Evolutionary conservation across 2,329 filamentous ascomycete genomes (phyloP).

Genomic region (Venturia aucupariae): DNA sequence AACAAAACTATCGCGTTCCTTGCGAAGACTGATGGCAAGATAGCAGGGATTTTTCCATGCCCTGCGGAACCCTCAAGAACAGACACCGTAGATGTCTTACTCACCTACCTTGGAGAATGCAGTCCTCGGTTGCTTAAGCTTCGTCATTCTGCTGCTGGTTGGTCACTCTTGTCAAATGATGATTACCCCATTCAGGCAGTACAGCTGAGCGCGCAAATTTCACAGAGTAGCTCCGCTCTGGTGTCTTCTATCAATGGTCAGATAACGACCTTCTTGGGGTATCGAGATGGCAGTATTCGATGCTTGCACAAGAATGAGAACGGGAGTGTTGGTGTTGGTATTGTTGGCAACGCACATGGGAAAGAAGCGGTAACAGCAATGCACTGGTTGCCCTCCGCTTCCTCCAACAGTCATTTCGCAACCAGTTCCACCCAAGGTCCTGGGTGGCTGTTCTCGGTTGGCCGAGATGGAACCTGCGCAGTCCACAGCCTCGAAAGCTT

Average conservation of each 20-base stretch:
- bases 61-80: neutral
- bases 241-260: neutral
- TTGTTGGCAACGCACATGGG: conserved; percentile 29
- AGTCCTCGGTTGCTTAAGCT: neutral
- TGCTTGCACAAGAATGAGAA: neutral
- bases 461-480: conserved; percentile 66
- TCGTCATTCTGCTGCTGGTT: neutral
- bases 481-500: conserved; percentile 42
- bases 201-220: neutral
- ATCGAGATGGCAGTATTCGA: conserved; percentile 10
- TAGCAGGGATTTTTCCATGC: neutral
- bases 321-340: neutral
- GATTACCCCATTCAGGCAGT: neutral
- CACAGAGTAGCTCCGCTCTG: neutral
- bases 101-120: neutral
- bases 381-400: conserved; percentile 26
- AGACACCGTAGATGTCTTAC: neutral
- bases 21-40: conserved; percentile 10
- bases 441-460: conserved; percentile 57
- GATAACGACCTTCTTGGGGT: conserved; percentile 2
- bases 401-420: conserved; percentile 21
- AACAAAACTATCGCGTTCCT: neutral
- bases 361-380: conserved; percentile 63
- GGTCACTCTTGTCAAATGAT: neutral
- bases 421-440: conserved; percentile 9